Percentiles rank a stretch among this genome's conserved stretches.
phyloP scores from a whole-genome alignment of 208 protist species.

The Acanthamoeba culbertsoni region DNA sequence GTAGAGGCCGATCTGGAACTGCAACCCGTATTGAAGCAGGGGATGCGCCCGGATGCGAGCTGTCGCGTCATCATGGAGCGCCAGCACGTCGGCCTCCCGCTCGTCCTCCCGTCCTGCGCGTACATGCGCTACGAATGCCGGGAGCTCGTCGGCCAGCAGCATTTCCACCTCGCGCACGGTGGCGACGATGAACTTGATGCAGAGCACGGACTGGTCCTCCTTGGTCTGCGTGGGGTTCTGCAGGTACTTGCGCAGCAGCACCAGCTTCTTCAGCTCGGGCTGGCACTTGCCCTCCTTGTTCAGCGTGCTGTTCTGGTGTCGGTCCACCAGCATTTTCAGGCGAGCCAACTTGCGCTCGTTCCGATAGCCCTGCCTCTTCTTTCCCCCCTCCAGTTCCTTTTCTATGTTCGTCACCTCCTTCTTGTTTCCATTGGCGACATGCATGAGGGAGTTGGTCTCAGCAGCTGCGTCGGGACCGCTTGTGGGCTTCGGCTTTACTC shows the following conservation, averaged over 20 bases:
- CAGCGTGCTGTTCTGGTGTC: constrained; percentile 12
- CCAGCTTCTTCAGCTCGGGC: not conserved
- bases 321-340: not conserved
- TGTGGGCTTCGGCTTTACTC: not conserved
- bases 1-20: constrained; percentile 33
- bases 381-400: too few species aligned
- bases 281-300: not conserved
- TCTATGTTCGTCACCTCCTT: not conserved
- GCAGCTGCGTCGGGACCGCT: not conserved
- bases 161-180: not conserved
- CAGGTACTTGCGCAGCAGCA: constrained; percentile 1
- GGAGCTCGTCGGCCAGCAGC: not conserved
- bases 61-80: not conserved
- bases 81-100: not conserved
- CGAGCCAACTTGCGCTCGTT: not conserved
- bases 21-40: constrained; percentile 21
- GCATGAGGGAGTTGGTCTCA: not conserved
- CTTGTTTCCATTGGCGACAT: not conserved
- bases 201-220: not conserved
- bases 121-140: not conserved
- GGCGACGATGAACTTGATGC: constrained; percentile 21
- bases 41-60: not conserved
- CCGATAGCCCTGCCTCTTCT: not conserved
- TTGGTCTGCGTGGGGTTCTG: constrained; percentile 10
- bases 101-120: not conserved